These are phyloP conservation scores for Mesembryanthemum crystallinum DNA, from an alignment of 148 eudicot species.

Conservation along the genomic window DNA sequence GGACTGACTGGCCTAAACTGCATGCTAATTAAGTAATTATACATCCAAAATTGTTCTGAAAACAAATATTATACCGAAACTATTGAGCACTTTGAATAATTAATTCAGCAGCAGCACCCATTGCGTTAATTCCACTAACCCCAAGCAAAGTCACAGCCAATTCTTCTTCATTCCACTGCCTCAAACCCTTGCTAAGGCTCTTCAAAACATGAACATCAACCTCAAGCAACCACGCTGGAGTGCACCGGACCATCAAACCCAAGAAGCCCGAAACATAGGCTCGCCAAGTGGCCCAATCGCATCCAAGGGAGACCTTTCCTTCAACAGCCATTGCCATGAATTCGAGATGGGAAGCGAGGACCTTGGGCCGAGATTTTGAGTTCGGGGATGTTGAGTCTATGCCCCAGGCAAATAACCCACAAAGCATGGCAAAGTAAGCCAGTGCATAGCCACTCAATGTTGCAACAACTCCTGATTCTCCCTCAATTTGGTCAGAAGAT, in stretches of 20 bases:
- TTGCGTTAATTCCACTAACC: constrained; percentile 53
- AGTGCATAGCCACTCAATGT: constrained; percentile 75
- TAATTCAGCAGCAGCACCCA: constrained; percentile 88
- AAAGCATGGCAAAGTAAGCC: constrained; percentile 74
- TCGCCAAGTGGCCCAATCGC: constrained; percentile 70
- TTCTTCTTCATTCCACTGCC: constrained; percentile 72
- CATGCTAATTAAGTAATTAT: background rate
- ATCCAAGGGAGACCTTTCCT: constrained; percentile 81
- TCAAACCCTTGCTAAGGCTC: constrained; percentile 69
- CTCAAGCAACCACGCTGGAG: constrained; percentile 70
- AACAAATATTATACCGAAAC: background rate
- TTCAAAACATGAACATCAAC: constrained; percentile 60
- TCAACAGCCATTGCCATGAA: constrained; percentile 77
- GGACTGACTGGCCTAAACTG: background rate
- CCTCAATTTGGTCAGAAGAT: constrained; percentile 28
- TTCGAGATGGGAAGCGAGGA: constrained; percentile 55
- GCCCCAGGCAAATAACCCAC: constrained; percentile 85
- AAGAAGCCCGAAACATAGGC: constrained; percentile 77
- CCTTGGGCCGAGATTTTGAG: constrained; percentile 41
- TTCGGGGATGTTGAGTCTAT: constrained; percentile 40
- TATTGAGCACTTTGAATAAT: constrained; percentile 37
- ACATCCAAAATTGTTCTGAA: constrained; percentile 15
- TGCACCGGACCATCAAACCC: constrained; percentile 72
- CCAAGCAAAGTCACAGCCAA: constrained; percentile 67
- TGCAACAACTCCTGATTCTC: constrained; percentile 45